Evolutionary conservation across 2,329 filamentous ascomycete genomes (phyloP), one percentile per base, ranked within the genome.

Genomic region (Fusarium buharicum): DNA sequence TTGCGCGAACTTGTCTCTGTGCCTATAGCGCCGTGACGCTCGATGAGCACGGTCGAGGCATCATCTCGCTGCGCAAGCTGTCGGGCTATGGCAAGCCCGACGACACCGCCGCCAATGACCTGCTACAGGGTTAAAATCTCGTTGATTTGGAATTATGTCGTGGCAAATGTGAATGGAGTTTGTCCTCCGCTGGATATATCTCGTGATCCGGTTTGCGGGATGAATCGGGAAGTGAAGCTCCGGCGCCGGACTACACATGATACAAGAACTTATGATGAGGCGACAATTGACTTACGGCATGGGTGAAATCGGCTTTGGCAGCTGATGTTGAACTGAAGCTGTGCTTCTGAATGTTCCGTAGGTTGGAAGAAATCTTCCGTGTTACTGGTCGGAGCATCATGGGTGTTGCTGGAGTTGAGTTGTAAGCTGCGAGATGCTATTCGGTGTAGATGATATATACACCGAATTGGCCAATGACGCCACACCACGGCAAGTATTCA

Each of bases 1-100:
- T 97, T 97, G 67, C 93, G 88, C 64, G 90, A 91, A 62, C 90
- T 93, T 1, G 93, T 97, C 79, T 97, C 93, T 24, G 87, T 94
- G 45, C 93, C 93, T 22, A 91, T 82, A 46, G 84, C 82, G 18
- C 81, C 76, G 79, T 97, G 91, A 22, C 90, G 87, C 77, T 97
- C 93, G 2, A 97, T 86, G 50, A 97, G 81, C 12, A 97, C 82
- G 0, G 91, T 94, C 3, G 85, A 86, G 6, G 83, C 82, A 17
- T 82, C 79, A 28, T 86, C 80, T 56, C 82, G 79, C 22, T 86
- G 84, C 50, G 92, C 87, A 20, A 97, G 83, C 62, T 88, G 83
- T 5, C 90, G 85, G 6, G 92, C 91, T 51, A 93, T 85, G 9
- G 93, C 90, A 2, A 97, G 84, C 11, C 93, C 93, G 31, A 97